Evolutionary conservation across 305 asterid species (phyloP), one percentile per base, ranked within the genome.

Genomic region (Solanum hybrid): DNA sequence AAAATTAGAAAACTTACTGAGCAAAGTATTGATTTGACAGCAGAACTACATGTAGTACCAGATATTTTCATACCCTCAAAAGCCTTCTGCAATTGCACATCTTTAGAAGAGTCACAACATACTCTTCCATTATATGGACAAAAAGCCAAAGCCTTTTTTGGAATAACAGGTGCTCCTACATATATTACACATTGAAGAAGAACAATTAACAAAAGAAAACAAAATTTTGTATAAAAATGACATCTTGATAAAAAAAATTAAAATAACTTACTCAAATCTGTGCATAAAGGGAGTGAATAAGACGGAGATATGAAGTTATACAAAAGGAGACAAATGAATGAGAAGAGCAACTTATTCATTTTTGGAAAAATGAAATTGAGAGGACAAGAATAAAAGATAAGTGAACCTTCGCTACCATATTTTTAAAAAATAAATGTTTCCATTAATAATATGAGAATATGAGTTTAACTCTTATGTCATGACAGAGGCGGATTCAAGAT

Each of bases 11-110:
- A 36, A 93, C 99, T 95, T 81, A 96, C 99, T 4, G 99, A 95
- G 88, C 99, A 95, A 79, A 97, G 93, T 80, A 96, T 91, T 19
- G 99, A 95, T 90, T 96, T 96, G 51, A 96, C 94, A 87, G 94
- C 94, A 92, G 95, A 90, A 92, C 96, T 96, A 90, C 99, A 95
- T 10, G 93, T 78, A 35, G 94, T 88, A 87, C 94, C 97, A 89
- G 97, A 94, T 77, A 97, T 94, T 92, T 94, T 94, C 98, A 97
- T 94, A 42, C 92, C 92, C 90, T 69, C 64, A 91, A 95, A 97
- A 85, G 92, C 91, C 92, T 90, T 93, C 90, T 90, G 91, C 91
- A 97, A 85, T 88, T 92, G 93, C 91, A 89, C 27, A 93, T 96
- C 99, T 79, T 95, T 89, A 15, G 98, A 86, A n/a, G 92, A 51